phyloP scores from a whole-genome alignment of 2,329 filamentous ascomycete species.

The Ophiostoma australiae region DNA sequence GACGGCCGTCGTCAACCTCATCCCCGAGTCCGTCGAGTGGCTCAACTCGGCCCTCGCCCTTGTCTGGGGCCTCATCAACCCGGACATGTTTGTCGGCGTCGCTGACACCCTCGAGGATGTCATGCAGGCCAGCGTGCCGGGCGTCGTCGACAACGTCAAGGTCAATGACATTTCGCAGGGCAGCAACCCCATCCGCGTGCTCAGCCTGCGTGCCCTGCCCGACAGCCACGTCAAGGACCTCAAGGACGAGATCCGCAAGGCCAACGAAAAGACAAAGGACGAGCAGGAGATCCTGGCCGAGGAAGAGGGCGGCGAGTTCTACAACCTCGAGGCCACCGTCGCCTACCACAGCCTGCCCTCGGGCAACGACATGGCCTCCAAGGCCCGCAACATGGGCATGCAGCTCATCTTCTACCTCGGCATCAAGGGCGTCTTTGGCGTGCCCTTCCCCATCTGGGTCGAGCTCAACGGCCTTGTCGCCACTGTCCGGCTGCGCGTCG shows the following conservation, averaged over 20 bases:
- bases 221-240: constrained; percentile 76
- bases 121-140: constrained; percentile 92
- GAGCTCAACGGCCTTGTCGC: constrained; percentile 88
- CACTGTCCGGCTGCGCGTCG: constrained; percentile 74
- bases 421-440: constrained; percentile 79
- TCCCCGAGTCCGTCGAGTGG: constrained; percentile 93
- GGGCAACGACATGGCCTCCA: constrained; percentile 64
- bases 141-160: constrained; percentile 87
- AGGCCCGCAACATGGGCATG: constrained; percentile 96
- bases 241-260: constrained; percentile 71
- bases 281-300: constrained; percentile 81
- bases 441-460: constrained; percentile 80
- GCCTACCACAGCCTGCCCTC: constrained; percentile 85
- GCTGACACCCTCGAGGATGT: constrained; percentile 94
- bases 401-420: constrained; percentile 91
- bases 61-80: constrained; percentile 87
- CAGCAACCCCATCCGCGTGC: constrained; percentile 79
- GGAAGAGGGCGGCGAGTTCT: constrained; percentile 85
- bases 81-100: constrained; percentile 86
- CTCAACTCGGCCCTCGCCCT: constrained; percentile 84
- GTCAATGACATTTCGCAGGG: constrained; percentile 95
- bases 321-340: constrained; percentile 86
- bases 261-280: constrained; percentile 77
- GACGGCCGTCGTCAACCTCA: constrained; percentile 78
- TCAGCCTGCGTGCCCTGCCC: constrained; percentile 80